These are phyloP conservation scores for Colletotrichum endophyticum DNA, from an alignment of 2,329 filamentous ascomycete genomes.

Conservation along the genomic window DNA sequence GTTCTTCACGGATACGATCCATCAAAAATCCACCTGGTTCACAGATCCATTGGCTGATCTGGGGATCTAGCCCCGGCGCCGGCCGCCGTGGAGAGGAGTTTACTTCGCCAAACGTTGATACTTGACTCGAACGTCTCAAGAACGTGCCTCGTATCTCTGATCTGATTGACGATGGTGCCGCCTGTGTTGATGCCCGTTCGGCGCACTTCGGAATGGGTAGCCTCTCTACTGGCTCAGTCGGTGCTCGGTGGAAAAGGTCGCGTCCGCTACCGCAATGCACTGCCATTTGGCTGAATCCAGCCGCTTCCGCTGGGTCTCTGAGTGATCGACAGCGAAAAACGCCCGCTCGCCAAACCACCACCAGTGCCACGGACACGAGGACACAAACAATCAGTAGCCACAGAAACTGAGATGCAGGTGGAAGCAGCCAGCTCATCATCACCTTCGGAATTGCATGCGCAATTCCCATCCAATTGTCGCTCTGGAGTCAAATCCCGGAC, in stretches of 20 bases:
- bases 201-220: neutral
- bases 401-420: neutral
- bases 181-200: neutral
- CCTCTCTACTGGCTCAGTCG: neutral
- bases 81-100: neutral
- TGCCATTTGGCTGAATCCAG: neutral
- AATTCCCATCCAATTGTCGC: neutral
- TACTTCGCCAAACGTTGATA: neutral
- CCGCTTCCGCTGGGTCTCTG: neutral
- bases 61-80: neutral
- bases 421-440: neutral
- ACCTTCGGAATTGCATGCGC: neutral
- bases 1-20: neutral
- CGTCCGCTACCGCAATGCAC: neutral
- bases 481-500: neutral
- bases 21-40: neutral
- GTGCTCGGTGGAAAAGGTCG: neutral
- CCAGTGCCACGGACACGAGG: neutral
- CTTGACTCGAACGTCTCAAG: neutral
- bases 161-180: neutral
- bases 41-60: neutral
- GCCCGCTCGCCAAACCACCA: neutral
- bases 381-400: neutral
- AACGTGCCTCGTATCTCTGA: neutral
- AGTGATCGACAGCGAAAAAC: neutral